Percentiles rank a stretch among this genome's conserved stretches.
phyloP scores from a whole-genome alignment of 1,284 basidiomycete genomes.

The Ustilago shanxiensis region DNA sequence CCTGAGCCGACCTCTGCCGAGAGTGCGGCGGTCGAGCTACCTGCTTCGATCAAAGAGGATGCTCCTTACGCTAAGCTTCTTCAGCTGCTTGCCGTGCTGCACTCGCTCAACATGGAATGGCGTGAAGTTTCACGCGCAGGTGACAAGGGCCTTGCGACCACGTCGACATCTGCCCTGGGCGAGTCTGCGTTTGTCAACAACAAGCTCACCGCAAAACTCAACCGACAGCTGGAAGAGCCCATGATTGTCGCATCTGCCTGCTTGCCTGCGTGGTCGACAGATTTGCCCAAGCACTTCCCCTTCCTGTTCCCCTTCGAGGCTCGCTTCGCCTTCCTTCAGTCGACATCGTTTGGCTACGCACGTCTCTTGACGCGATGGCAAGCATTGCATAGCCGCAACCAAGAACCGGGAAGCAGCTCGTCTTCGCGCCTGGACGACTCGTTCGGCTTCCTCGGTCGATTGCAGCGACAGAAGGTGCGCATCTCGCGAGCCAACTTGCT shows the following conservation, averaged over 20 bases:
- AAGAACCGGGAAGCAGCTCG: constrained; percentile 46
- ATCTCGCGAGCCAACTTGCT: constrained; percentile 94
- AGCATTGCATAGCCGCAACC: constrained; percentile 77
- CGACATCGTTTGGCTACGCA: constrained; percentile 96
- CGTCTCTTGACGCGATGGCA: constrained; percentile 91
- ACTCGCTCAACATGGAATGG: constrained; percentile 82
- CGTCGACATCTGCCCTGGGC: constrained; percentile 71
- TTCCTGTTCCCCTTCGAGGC: constrained; percentile 99
- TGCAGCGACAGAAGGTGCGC: constrained; percentile 95
- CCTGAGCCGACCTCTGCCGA: constrained; percentile 52
- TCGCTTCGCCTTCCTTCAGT: constrained; percentile 95
- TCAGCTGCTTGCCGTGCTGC: constrained; percentile 86
- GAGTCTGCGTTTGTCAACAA: constrained; percentile 95
- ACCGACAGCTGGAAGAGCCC: constrained; percentile 96
- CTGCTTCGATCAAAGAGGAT: constrained; percentile 84
- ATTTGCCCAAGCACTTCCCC: constrained; percentile 92
- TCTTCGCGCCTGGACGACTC: constrained; percentile 77
- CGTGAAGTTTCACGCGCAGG: constrained; percentile 41
- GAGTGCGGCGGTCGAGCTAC: constrained; percentile 65
- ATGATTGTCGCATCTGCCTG: constrained; percentile 99
- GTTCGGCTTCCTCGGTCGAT: constrained; percentile 88
- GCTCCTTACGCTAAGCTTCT: constrained; percentile 90
- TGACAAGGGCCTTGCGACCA: constrained; percentile 7
- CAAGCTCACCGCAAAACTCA: constrained; percentile 96
- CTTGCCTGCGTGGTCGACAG: constrained; percentile 94